These are phyloP conservation scores for Claviceps fusiformis DNA, from an alignment of 2,329 filamentous ascomycete genomes.

Conservation along the genomic window DNA sequence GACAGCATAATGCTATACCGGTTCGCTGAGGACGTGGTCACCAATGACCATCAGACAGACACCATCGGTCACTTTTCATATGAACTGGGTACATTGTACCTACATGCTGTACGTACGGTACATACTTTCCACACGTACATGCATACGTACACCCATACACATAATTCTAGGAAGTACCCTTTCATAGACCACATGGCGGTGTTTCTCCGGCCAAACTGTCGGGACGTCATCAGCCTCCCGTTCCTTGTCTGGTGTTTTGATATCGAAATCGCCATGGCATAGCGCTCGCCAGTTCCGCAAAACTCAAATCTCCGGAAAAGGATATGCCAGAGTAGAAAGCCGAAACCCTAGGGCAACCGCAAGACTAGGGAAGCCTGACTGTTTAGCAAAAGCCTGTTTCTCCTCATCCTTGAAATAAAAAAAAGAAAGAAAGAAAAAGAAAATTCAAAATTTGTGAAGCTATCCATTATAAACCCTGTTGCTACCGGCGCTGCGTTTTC, in stretches of 20 bases:
- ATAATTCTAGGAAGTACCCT: no score
- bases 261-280: neutral
- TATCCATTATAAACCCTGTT: neutral
- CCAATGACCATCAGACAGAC: no score
- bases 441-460: no score
- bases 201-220: neutral
- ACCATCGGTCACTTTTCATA: no score
- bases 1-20: no score
- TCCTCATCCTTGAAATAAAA: no score
- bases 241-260: neutral
- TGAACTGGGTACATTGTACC: no score
- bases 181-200: neutral
- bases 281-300: neutral
- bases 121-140: no score
- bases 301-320: neutral
- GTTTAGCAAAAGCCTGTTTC: neutral
- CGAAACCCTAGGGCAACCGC: neutral
- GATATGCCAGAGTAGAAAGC: neutral
- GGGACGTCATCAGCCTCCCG: neutral
- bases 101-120: no score
- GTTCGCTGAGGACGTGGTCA: no score
- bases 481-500: neutral
- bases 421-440: no score
- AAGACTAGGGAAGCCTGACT: neutral
- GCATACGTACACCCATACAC: neutral